Evolutionary conservation across 2,329 filamentous ascomycete species (phyloP).

Genomic region (Aotearoamyces nothofagi): DNA sequence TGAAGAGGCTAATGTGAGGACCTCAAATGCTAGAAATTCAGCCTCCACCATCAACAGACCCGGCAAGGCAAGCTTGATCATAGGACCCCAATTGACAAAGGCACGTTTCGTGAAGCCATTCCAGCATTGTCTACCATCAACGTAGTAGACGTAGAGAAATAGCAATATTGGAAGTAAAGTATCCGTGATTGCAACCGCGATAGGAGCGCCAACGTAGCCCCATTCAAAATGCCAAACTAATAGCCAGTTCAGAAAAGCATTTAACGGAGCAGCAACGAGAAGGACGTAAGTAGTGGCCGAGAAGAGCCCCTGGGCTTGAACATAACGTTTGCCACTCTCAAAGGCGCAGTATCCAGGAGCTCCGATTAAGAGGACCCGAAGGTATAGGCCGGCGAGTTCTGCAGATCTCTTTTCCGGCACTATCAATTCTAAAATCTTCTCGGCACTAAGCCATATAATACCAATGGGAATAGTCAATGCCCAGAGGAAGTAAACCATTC

Average conservation of each 20-base stretch:
- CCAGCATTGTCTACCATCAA: constrained; percentile 66
- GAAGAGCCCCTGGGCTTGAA: constrained; percentile 72
- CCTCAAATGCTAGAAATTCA: constrained; percentile 86
- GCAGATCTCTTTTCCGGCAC: constrained; percentile 62
- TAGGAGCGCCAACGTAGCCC: constrained; percentile 68
- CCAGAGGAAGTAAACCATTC: constrained; percentile 69
- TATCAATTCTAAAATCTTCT: constrained; percentile 46
- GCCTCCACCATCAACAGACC: constrained; percentile 90
- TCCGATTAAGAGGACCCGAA: constrained; percentile 54
- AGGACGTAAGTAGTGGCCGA: constrained; percentile 67
- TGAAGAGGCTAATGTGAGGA: constrained; percentile 69
- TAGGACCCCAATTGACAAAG: constrained; percentile 62
- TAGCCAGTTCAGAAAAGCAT: constrained; percentile 64
- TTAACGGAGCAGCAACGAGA: constrained; percentile 60
- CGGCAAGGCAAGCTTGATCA: constrained; percentile 77
- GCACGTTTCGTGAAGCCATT: constrained; percentile 59
- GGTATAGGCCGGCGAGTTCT: constrained; percentile 54
- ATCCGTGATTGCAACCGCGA: constrained; percentile 62
- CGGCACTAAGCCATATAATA: constrained; percentile 54
- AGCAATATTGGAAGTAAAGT: constrained; percentile 59
- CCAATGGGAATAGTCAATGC: constrained; percentile 57
- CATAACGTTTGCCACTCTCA: constrained; percentile 64
- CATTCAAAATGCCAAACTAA: constrained; percentile 57
- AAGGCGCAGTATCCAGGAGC: constrained; percentile 65
- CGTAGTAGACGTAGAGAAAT: constrained; percentile 56